Base-by-base conservation (phyloP, 169 alveolate genomes). In the Eimeria necatrix region DNA sequence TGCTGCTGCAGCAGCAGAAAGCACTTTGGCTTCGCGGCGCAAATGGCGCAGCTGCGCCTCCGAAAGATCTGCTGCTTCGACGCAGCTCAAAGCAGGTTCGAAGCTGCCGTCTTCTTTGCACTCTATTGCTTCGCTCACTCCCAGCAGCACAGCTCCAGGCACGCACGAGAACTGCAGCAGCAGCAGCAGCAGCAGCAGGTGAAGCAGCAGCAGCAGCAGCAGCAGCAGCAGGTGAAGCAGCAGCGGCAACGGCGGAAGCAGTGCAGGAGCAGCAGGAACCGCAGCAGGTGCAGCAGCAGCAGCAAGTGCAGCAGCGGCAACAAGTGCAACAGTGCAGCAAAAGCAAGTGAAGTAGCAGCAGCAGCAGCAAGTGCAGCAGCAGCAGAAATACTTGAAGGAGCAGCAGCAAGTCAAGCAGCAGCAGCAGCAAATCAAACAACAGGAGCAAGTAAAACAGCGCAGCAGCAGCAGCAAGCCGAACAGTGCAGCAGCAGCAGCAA, bases 11-110 rank as follows among this genome's bases (percentile, higher is more conserved):
- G 41, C 93, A 93, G 96, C 53, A 61, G 94, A 64, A 64, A 91
- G 12, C 83, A 84, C 51, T 83, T 53, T 26, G 96, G 94, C 81
- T n/a, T 76, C n/a, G 49, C 52, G 20, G 96, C 94, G 14, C 64
- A 73, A 4, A 52, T 85, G n/a, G 96, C 61, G 6, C 48, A 71
- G 83, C 83, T 26, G 83, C 4, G 52, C 83, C n/a, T n/a, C 48
- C 52, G 83, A 71, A 18, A 71, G 48, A 18, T 20, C 53, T 4
- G 26, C 48, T 48, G 56, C 86, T 32, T 76, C 86, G 7, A 76
- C 53, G 53, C 86, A 76, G 32, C 18, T 4, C 8, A 76, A 4
- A 32, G 60, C 20, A 5, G 86, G 86, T 6, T 26, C 56, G 24
- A 76, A 76, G 4, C 12, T 18, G 10, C 86, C 86, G 4, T 26